These are phyloP conservation scores for Actinomortierella ambigua DNA, from an alignment of 371 early-diverging fungal species.

Conservation along the genomic window DNA sequence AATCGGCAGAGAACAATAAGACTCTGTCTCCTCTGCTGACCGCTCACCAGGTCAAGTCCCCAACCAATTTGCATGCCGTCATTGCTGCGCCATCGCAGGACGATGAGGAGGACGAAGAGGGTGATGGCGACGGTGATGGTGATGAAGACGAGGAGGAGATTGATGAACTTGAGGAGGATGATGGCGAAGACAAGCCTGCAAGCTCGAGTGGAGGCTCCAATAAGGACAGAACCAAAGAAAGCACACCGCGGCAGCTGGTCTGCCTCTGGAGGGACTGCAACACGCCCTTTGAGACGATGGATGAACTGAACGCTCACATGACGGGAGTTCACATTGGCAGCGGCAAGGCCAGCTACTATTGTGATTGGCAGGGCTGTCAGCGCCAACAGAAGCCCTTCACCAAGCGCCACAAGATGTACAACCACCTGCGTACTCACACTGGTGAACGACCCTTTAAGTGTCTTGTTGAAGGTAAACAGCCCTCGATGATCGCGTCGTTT, in stretches of 20 bases:
- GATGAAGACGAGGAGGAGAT: slow-evolving; percentile 7
- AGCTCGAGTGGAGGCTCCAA: slow-evolving; percentile 9
- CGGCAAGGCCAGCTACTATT: slow-evolving; percentile 77
- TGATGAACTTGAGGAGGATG: slow-evolving; percentile 44
- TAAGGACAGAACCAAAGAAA: slow-evolving; percentile 11
- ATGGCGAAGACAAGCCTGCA: slow-evolving; percentile 11
- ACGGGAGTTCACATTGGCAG: slow-evolving; percentile 69
- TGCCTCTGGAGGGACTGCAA: slow-evolving; percentile 69
- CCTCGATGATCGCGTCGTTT: not conserved
- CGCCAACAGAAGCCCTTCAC: slow-evolving; percentile 80
- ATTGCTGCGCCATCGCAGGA: slow-evolving; percentile 19
- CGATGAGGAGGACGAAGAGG: slow-evolving; percentile 39
- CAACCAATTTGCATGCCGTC: slow-evolving; percentile 31
- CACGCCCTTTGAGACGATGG: slow-evolving; percentile 49
- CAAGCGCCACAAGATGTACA: slow-evolving; percentile 90
- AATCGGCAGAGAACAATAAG: slow-evolving; percentile 5
- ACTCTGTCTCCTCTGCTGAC: slow-evolving; percentile 17
- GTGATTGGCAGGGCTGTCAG: slow-evolving; percentile 83
- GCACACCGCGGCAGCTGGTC: slow-evolving; percentile 42
- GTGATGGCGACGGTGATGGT: slow-evolving; percentile 30
- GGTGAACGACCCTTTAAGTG: slow-evolving; percentile 78
- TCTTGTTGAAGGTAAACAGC: slow-evolving; percentile 40
- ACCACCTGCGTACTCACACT: slow-evolving; percentile 89
- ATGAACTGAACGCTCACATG: slow-evolving; percentile 65
- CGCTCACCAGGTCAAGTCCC: slow-evolving; percentile 33